Conservation (phyloP, 202 grass and related monocot species). For the Schoenoplectus tabernaemontani region DNA sequence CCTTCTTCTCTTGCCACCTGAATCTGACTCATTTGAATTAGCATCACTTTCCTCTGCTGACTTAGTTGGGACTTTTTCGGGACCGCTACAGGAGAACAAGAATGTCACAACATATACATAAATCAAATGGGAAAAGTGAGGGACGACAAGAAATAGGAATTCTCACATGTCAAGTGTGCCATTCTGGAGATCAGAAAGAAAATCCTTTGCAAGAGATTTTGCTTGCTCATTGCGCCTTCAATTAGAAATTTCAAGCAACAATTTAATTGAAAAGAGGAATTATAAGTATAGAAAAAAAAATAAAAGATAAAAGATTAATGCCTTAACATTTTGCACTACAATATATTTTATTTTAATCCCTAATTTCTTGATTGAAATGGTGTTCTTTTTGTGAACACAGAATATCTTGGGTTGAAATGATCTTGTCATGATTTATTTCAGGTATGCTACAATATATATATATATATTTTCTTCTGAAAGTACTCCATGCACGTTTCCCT, state of each 20-base stretch:
- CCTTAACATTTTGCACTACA: not conserved
- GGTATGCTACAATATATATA: no score
- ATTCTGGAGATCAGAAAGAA: constrained; percentile 89
- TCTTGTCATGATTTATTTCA: no score
- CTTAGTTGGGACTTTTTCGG: constrained; percentile 64
- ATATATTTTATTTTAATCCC: not conserved
- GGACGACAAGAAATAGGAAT: not conserved
- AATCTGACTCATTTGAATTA: constrained; percentile 78
- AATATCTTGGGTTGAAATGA: no score
- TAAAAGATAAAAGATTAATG: not conserved
- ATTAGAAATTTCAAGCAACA: not conserved
- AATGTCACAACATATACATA: constrained; percentile 23
- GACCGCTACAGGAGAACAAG: constrained; percentile 47
- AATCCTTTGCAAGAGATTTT: constrained; percentile 57
- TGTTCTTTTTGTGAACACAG: no score
- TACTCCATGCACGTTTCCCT: not conserved
- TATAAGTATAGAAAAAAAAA: not conserved
- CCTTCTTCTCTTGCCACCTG: constrained; percentile 67
- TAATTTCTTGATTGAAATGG: no score
- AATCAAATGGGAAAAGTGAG: constrained; percentile 1
- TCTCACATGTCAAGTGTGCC: constrained; percentile 91
- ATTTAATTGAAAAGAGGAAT: not conserved
- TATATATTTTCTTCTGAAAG: not conserved
- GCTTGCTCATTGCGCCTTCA: constrained; percentile 76
- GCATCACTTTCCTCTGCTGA: constrained; percentile 54